A percentile compares a stretch with the other conserved stretches of the same genome.
Evolutionary conservation across 305 asterid genomes (phyloP).

Genomic region (Fraxinus platypoda): DNA sequence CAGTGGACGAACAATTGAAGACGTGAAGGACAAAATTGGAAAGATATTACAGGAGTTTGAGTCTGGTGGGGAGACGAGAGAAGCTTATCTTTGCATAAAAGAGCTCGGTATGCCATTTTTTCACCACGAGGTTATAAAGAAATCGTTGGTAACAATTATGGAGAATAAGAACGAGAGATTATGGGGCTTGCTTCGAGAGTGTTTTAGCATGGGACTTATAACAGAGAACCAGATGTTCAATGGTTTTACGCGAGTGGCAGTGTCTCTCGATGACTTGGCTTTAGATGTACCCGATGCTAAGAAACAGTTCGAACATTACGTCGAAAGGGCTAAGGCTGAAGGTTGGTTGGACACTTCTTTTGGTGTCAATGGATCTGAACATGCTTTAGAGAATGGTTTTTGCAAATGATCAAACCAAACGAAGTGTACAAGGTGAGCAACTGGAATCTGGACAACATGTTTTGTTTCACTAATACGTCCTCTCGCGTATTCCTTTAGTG

Average conservation of each 20-base stretch:
- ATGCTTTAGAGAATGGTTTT: constrained; percentile 36
- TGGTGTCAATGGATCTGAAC: constrained; percentile 24
- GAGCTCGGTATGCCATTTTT: constrained; percentile 93
- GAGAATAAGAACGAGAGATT: constrained; percentile 69
- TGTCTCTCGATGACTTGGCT: constrained; percentile 77
- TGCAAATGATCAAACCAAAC: constrained; percentile 10
- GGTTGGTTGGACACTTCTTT: constrained; percentile 78
- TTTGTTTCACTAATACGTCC: background rate
- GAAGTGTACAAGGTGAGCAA: background rate
- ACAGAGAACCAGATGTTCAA: constrained; percentile 77
- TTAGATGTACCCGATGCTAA: constrained; percentile 88
- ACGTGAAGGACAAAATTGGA: constrained; percentile 77
- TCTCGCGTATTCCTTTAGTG: background rate
- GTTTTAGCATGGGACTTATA: constrained; percentile 73
- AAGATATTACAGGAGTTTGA: constrained; percentile 69
- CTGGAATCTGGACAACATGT: background rate
- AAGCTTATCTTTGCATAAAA: constrained; percentile 85
- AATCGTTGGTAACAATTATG: constrained; percentile 57
- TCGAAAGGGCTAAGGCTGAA: constrained; percentile 50
- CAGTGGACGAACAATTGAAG: constrained; percentile 75
- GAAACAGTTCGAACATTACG: constrained; percentile 50
- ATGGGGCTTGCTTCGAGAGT: constrained; percentile 60
- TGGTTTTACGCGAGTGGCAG: constrained; percentile 67
- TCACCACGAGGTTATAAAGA: constrained; percentile 90
- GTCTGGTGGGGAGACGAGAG: constrained; percentile 78